Conservation (phyloP, 169 alveolate species). For the Eimeria sp. region DNA sequence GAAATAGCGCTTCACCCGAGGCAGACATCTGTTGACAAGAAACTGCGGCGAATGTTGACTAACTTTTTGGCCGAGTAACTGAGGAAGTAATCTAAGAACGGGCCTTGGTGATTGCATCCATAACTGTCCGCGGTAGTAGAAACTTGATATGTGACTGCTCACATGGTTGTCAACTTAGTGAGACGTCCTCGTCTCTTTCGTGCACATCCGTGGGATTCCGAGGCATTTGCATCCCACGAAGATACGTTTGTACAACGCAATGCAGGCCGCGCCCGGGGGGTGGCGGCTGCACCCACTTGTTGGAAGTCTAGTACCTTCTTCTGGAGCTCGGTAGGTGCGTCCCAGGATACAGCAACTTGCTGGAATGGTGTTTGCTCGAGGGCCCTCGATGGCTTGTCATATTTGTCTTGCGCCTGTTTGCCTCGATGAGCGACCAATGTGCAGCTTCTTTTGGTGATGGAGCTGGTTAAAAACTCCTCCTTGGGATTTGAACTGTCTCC, state of each 20-base stretch:
- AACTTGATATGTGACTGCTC: neutral
- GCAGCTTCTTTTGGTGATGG: neutral
- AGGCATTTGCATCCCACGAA: neutral
- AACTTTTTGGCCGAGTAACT: neutral
- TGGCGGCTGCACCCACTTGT: neutral
- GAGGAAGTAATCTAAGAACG: neutral
- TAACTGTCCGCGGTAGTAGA: neutral
- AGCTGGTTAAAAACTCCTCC: neutral
- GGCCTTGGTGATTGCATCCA: neutral
- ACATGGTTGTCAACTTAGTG: neutral
- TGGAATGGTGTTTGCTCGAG: neutral
- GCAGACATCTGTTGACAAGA: neutral
- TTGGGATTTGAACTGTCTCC: no score
- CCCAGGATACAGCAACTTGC: neutral
- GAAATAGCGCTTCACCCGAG: neutral
- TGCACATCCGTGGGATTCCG: neutral
- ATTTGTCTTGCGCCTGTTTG: neutral
- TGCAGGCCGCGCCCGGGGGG: neutral
- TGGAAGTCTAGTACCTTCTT: neutral
- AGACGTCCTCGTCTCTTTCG: neutral
- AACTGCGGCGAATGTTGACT: neutral
- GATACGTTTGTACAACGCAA: neutral
- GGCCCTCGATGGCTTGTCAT: neutral
- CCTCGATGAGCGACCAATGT: neutral
- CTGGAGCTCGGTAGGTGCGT: neutral